Evolutionary conservation across 805 yeast genomes (phyloP), one percentile per base, ranked within the genome.

Genomic region (Nakazawaea populi): DNA sequence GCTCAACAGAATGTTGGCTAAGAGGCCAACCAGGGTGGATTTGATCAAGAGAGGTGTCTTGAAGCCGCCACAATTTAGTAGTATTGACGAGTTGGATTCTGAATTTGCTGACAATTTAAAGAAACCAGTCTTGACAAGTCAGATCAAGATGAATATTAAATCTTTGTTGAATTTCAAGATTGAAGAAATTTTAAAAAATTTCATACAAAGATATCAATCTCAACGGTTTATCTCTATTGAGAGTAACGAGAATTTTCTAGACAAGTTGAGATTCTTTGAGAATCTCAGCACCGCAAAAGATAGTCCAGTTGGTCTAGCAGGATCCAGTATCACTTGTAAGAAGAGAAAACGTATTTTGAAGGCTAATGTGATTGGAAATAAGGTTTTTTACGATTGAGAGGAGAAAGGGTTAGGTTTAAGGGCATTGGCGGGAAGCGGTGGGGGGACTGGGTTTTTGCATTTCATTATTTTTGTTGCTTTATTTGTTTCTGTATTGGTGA

Each of bases 11-110:
- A 7, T 44, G 14, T 31, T 53, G 7, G 8, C 31, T 3, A 29
- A 40, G 7, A 42, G 55, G 41, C 55, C 55, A 5, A 8, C 42
- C 3, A 42, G 36, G 12, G 4, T 10, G 10, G 51, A 46, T 4
- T 32, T 53, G 29, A 44, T 53, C 3, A n/a, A 12, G 36, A 34
- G 47, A 18, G 47, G 52, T 11, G 50, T 53, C n/a, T 14, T 53
- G n/a, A 47, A 49, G 32, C 50, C 49, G 12, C 34, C 39, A n/a
- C 14, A 5, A 12, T 38, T 28, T 29, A 28, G n/a, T 12, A 41
- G 9, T 28, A 28, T 36, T 2, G 47, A 35, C 9, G 46, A 35
- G 4, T 46, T 50, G 28, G 46, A 44, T 30, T 10, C n/a, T 9
- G 52, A 49, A 9, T 44, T 44, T 24, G 12, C 24, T 4, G 8